Conservation (phyloP, 2,329 filamentous ascomycete genomes). For the Phialophora expanda region DNA sequence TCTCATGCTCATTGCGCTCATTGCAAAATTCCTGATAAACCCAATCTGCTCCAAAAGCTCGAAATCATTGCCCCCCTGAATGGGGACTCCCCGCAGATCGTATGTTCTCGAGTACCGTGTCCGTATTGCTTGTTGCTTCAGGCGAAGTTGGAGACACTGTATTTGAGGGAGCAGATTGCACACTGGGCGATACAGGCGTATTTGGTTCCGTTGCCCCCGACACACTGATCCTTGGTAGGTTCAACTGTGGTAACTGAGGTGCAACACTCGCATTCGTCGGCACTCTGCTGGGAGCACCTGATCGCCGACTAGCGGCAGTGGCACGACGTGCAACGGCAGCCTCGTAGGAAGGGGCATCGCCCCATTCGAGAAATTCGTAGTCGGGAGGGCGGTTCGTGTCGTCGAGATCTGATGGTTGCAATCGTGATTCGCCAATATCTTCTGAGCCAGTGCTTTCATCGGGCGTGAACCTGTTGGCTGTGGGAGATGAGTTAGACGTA, state of each 20-base stretch:
- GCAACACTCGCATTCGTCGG: slow-evolving; percentile 24
- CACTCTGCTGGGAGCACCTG: slow-evolving; percentile 23
- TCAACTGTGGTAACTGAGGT: slow-evolving; percentile 35
- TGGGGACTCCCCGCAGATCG: not conserved
- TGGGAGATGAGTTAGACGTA: slow-evolving; percentile 42
- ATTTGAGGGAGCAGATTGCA: slow-evolving; percentile 11
- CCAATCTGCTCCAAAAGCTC: not conserved
- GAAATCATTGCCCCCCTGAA: not conserved
- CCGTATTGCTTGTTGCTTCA: not conserved
- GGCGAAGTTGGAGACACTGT: slow-evolving; percentile 6
- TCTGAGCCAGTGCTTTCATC: slow-evolving; percentile 40
- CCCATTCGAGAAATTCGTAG: slow-evolving; percentile 50
- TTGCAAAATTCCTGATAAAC: not conserved
- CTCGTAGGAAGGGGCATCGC: slow-evolving; percentile 50
- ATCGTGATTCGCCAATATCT: slow-evolving; percentile 46
- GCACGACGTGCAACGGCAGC: slow-evolving; percentile 35
- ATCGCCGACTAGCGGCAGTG: slow-evolving; percentile 28
- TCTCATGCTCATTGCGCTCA: slow-evolving; percentile 9
- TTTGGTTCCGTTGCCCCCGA: slow-evolving; percentile 39
- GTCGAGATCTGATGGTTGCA: slow-evolving; percentile 35
- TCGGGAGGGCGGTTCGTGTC: slow-evolving; percentile 44
- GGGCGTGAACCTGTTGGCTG: slow-evolving; percentile 39
- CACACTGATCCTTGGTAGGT: slow-evolving; percentile 38
- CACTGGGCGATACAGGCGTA: slow-evolving; percentile 29
- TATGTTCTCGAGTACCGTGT: slow-evolving; percentile 1